Evolutionary conservation across 2,329 filamentous ascomycete species (phyloP).

Genomic region (Botryotinia globosa): DNA sequence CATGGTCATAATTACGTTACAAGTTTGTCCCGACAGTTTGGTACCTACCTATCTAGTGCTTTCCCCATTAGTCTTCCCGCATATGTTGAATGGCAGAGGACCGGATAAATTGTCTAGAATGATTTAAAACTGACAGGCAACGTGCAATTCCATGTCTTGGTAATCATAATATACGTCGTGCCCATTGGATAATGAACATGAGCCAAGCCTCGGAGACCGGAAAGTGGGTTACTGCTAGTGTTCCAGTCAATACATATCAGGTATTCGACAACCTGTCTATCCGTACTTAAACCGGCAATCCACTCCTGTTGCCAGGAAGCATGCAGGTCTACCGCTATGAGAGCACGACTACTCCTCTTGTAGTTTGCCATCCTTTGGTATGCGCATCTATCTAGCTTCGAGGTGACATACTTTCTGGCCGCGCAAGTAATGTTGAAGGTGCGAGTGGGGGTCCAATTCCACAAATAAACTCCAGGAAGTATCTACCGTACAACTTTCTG

Average conservation of each 20-base stretch:
- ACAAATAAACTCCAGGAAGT: neutral
- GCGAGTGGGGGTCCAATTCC: neutral
- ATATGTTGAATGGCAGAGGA: neutral
- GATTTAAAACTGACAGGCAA: neutral
- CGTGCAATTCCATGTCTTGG: neutral
- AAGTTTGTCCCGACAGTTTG: neutral
- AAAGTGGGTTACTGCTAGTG: neutral
- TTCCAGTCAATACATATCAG: neutral
- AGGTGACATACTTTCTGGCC: neutral
- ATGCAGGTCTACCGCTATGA: neutral
- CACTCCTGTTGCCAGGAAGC: neutral
- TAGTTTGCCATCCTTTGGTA: neutral
- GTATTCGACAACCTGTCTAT: neutral
- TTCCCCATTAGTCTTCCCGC: neutral
- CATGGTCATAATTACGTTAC: neutral
- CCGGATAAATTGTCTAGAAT: neutral
- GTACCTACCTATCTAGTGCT: neutral
- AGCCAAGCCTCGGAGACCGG: neutral
- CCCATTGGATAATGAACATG: neutral
- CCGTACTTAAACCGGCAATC: neutral
- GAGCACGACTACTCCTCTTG: neutral
- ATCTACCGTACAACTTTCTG: neutral
- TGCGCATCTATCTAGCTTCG: neutral
- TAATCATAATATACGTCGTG: neutral
- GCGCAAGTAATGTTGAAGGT: neutral